Evolutionary conservation across 305 asterid genomes (phyloP), one percentile per base, ranked within the genome.

Genomic region (Caryopteris hybrid): DNA sequence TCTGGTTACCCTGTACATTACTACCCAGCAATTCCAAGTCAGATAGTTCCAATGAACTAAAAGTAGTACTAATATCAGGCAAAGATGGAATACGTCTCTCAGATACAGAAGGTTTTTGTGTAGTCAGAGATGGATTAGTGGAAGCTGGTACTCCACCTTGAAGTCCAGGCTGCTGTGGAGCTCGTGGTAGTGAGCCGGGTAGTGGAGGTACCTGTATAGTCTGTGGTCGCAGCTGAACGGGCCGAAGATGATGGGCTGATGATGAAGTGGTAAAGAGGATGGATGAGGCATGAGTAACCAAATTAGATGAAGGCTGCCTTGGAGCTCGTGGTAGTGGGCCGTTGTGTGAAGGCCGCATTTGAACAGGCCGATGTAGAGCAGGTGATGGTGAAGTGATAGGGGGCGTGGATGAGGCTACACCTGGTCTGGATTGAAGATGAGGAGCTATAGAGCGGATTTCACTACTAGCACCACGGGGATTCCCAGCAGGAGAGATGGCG

Each of bases 341-440:
- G 27, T 66, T 70, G 61, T 67, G 74, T 39, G 61, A 52, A 31
- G 71, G 72, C 71, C 33, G 78, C 61, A 61, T 66, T 36, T 61
- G 81, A 8, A 12, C 18, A 16, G 69, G 51, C 22, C 42, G 67
- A 4, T 16, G 71, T 55, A 72, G 84, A 46, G 76, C 54, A 6
- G 38, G 33, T 7, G 76, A 18, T 1, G 71, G 64, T 23, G 77
- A 53, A 8, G 64, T 27, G 50, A 60, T 42, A 7, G 57, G 52
- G 13, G 33, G 31, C 23, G 12, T 18, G 53, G 77, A 43, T 25
- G 73, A 31, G 6, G 58, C 55, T 17, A 46, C 70, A 43, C 64
- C 7, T n/a, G 81, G 63, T 70, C 81, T 69, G 46, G 29, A 63
- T 56, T 81, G 83, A 51, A 81, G 86, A 70, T 79, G 86, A 3